phyloP scores from a whole-genome alignment of 2,329 filamentous ascomycete genomes.

The Pseudohalonectria lignicola region DNA sequence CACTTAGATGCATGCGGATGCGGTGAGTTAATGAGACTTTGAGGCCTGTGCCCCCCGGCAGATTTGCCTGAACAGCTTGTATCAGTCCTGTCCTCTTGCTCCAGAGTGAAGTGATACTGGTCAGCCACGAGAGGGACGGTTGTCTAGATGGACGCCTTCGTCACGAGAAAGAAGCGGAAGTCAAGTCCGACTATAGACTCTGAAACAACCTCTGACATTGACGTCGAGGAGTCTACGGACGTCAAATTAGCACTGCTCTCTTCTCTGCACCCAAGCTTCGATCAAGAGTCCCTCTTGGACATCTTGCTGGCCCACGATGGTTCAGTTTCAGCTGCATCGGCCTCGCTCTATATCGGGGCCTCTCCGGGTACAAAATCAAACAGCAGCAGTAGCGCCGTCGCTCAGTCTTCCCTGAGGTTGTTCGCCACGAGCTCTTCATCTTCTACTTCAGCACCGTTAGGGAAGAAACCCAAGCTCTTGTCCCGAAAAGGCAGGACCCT shows the following conservation, averaged over 20 bases:
- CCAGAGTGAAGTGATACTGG: too few species aligned
- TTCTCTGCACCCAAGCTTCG: constrained; percentile 58
- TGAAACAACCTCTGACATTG: constrained; percentile 10
- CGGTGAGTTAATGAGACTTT: too few species aligned
- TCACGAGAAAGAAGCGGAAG: constrained; percentile 43
- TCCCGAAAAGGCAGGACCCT: constrained; percentile 73
- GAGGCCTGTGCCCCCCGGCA: too few species aligned
- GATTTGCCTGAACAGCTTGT: too few species aligned
- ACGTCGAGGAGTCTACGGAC: constrained; percentile 71
- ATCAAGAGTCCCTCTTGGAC: constrained; percentile 63
- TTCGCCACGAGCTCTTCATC: constrained; percentile 26
- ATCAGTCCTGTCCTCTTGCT: too few species aligned
- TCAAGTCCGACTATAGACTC: constrained; percentile 8
- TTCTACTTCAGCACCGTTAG: constrained; percentile 3
- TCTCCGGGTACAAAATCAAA: too few species aligned
- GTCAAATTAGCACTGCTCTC: constrained; percentile 76
- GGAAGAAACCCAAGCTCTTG: constrained; percentile 39
- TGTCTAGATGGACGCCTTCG: constrained; percentile 52
- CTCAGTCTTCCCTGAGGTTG: constrained; percentile 53
- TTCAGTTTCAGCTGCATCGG: constrained; percentile 55
- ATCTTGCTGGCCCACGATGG: constrained; percentile 69
- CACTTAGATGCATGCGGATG: too few species aligned
- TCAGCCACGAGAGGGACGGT: too few species aligned
- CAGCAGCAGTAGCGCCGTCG: constrained; percentile 22
- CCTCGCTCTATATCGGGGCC: too few species aligned